Conservation (phyloP, 768 basidiomycete species). For the Rhizopogon vinicolor region DNA sequence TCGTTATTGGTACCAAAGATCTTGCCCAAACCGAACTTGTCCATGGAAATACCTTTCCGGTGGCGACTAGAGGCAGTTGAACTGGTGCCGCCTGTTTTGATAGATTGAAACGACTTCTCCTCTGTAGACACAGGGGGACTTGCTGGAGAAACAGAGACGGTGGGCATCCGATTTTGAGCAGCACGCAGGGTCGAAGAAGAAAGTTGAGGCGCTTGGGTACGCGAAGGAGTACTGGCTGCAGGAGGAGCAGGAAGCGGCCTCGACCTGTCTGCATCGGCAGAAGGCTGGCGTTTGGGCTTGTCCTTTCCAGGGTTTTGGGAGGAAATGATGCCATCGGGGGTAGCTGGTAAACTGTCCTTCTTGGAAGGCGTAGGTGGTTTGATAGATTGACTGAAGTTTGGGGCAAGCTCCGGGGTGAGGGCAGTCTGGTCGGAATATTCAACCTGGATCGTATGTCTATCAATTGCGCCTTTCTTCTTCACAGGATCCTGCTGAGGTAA, state of each 20-base stretch:
- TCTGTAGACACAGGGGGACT: constrained; percentile 34
- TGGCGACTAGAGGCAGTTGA: constrained; percentile 47
- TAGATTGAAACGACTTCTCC: constrained; percentile 24
- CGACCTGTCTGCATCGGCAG: constrained; percentile 8
- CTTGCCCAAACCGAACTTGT: constrained; percentile 76
- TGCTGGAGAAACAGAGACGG: constrained; percentile 35
- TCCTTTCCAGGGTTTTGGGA: constrained; percentile 16
- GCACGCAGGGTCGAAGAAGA: constrained; percentile 23
- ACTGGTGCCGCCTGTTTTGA: constrained; percentile 18
- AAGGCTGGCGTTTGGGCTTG: constrained; percentile 11
- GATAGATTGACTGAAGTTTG: constrained; percentile 14
- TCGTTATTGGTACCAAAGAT: constrained; percentile 51
- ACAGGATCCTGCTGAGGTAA: constrained; percentile 34
- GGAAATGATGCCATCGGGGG: constrained; percentile 1
- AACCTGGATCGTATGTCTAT: constrained; percentile 92
- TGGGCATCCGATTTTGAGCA: constrained; percentile 23
- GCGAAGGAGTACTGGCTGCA: constrained; percentile 11
- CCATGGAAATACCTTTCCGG: constrained; percentile 67
- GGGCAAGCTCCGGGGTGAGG: constrained; percentile 21
- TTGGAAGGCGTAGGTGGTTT: constrained; percentile 13
- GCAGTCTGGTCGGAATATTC: constrained; percentile 71
- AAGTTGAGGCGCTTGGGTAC: constrained; percentile 16
- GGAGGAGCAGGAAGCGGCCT: constrained; percentile 29
- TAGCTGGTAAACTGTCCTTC: constrained; percentile 8
- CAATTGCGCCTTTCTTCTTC: constrained; percentile 40